Conservation (phyloP, 768 basidiomycete genomes). For the Coprinopsis cinerea region DNA sequence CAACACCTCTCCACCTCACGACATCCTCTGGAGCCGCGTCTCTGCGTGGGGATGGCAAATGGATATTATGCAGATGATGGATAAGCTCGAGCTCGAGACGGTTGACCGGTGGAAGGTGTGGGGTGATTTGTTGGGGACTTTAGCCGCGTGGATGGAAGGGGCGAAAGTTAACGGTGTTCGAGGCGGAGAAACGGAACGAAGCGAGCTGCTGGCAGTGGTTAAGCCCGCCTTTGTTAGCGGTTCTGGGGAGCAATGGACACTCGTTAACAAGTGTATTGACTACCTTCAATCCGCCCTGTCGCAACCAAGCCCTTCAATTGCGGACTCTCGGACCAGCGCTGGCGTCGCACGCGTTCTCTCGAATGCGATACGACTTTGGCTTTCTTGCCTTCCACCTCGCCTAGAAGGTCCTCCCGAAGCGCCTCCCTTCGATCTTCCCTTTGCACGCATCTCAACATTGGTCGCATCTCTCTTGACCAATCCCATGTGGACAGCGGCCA, state of each 20-base stretch:
- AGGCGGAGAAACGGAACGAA: constrained; percentile 61
- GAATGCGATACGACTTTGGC: constrained; percentile 55
- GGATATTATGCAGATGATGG: constrained; percentile 41
- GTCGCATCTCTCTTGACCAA: constrained; percentile 46
- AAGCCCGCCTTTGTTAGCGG: constrained; percentile 33
- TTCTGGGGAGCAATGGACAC: constrained; percentile 25
- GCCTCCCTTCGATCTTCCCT: constrained; percentile 61
- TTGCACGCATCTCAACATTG: constrained; percentile 46
- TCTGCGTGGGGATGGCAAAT: constrained; percentile 71
- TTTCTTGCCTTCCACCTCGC: constrained; percentile 50
- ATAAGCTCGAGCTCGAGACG: constrained; percentile 23
- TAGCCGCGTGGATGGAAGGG: constrained; percentile 74
- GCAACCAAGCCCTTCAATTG: constrained; percentile 13
- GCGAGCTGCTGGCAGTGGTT: constrained; percentile 29
- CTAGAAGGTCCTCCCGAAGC: constrained; percentile 30
- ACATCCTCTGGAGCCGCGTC: constrained; percentile 86
- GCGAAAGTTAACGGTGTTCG: constrained; percentile 62
- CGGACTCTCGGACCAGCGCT: constrained; percentile 26
- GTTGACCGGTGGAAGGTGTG: constrained; percentile 32
- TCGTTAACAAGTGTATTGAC: constrained; percentile 32
- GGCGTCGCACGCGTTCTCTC: constrained; percentile 32
- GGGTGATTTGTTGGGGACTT: constrained; percentile 49
- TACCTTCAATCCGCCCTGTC: constrained; percentile 26
- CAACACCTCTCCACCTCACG: constrained; percentile 77
- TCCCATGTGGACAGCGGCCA: constrained; percentile 41